A percentile compares a stretch with the other conserved stretches of the same genome.
These are phyloP conservation scores for Agaricus blazei DNA, from an alignment of 768 basidiomycete species.

Conservation along the genomic window DNA sequence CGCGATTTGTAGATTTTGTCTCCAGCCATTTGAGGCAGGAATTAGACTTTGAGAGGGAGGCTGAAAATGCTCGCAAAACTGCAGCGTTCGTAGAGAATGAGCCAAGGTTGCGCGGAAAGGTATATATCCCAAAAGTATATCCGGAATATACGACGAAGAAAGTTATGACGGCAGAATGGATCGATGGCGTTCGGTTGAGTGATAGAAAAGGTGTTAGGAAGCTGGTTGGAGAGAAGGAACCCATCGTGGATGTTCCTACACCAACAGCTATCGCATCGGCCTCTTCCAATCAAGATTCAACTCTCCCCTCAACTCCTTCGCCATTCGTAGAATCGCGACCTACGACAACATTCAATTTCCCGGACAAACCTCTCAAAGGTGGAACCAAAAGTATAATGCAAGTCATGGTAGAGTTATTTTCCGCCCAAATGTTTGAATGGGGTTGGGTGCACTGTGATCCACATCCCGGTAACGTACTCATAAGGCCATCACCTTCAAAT, in stretches of 20 bases:
- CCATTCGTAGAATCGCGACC: constrained; percentile 6
- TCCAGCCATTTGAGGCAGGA: constrained; percentile 80
- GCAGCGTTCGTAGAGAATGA: constrained; percentile 65
- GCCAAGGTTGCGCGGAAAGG: constrained; percentile 60
- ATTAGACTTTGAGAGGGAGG: constrained; percentile 78
- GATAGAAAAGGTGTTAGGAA: constrained; percentile 52
- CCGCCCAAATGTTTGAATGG: constrained; percentile 88
- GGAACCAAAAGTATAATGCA: constrained; percentile 71
- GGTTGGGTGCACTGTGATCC: constrained; percentile 84
- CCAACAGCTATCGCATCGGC: constrained; percentile 8
- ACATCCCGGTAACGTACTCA: constrained; percentile 75
- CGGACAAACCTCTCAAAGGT: constrained; percentile 44
- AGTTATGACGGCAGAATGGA: constrained; percentile 85
- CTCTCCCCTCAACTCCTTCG: constrained; percentile 7
- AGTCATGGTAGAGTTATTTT: constrained; percentile 82
- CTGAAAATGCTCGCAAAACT: constrained; percentile 68
- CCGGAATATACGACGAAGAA: constrained; percentile 67
- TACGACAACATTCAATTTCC: constrained; percentile 17
- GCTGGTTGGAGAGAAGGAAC: constrained; percentile 49
- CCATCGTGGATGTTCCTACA: not conserved
- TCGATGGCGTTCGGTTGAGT: constrained; percentile 68
- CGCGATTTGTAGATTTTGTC: constrained; percentile 53
- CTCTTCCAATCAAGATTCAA: constrained; percentile 4
- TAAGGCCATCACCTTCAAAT: constrained; percentile 50
- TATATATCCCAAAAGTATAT: constrained; percentile 76